Base-by-base conservation (phyloP, 2,329 filamentous ascomycete genomes). In the Pezicula neosporulosa region DNA sequence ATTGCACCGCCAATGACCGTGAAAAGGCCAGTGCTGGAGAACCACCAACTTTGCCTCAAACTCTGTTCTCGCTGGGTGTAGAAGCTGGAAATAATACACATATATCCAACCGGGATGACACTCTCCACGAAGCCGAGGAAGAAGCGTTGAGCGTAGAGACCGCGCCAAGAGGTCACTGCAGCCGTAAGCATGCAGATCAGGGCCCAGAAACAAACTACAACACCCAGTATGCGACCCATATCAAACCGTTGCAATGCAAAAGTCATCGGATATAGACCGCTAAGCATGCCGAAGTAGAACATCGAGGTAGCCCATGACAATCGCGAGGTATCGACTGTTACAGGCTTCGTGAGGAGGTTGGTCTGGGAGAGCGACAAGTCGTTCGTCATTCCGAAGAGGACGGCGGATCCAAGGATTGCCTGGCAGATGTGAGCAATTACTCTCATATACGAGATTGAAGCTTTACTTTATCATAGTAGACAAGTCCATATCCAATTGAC, bases 201-300 rank as follows among this genome's bases (percentile, higher is more conserved):
- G 0, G 83, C 76, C 88, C 87, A 90, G 6, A 86, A 48, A 46
- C 88, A 69, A 2, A 89, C 83, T 2, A 85, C 71, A 12, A 62
- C 72, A 12, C 86, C 85, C 3, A 91, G 76, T 1, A 87, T 79
- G 44, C 77, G 75, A n/a, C 83, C 79, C 2, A 82, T 75, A 53
- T 82, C 74, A 70, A 89, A 87, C 18, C 81, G 79, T 66, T 91
- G 87, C 1, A 89, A 72, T 0, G 80, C 72, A 53, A 86, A 89
- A 0, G 85, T 85, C 79, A 90, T 83, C 2, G 87, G 87, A 55
- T 89, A 90, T 3, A 88, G 71, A 0, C 87, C 87, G 0, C 80
- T 82, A 2, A 92, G 75, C 85, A 89, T 88, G 36, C 87, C 87
- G 58, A 91, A 90, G 71, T 90, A 91, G 72, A 91, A 90, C 61